Base-by-base conservation (phyloP, 441 rosid species). In the Lepidium campestre region DNA sequence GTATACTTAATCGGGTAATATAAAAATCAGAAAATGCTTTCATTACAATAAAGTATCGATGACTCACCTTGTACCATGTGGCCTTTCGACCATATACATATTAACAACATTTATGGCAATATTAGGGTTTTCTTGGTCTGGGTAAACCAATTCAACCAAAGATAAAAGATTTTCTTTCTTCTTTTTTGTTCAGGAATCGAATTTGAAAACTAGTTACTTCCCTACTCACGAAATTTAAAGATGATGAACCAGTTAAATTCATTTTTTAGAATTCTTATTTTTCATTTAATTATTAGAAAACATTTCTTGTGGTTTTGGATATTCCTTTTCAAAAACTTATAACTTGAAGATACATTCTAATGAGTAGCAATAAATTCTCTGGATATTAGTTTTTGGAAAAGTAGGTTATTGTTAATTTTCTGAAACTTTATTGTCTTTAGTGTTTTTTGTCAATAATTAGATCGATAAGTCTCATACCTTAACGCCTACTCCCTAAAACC, bases 1-100 rank as follows among this genome's bases (percentile, higher is more conserved):
- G 87, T 74, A 70, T 79, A 58, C 86, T 67, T 79, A 66, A 62
- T 78, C 64, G 19, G 76, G 78, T 71, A 79, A 81, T 78, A 79
- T 57, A 73, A 76, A n/a, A 62, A 65, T 70, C 50, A 19, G 65
- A 62, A 61, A 70, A 13, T 60, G 39, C 37, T 53, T 73, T 78
- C 17, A 25, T 40, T 65, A 49, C 62, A 18, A 44, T 50, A 72
- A 72, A 52, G 71, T 44, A 18, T 58, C 15, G 67, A 72, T 72
- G 76, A 72, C 61, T 58, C 76, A 72, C 36, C 46, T 18, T 57
- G 53, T 64, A 31, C 19, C 67, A 59, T 72, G 61, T 65, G 67
- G 62, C 67, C 67, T 52, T 72, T 65, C 72, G 72, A 25, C 12
- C 6, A 27, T 19, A 23, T 41, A 71, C 54, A 67, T 22, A 58